phyloP scores from a whole-genome alignment of 176 grass and related monocot genomes.

The Elaeis guineensis region DNA sequence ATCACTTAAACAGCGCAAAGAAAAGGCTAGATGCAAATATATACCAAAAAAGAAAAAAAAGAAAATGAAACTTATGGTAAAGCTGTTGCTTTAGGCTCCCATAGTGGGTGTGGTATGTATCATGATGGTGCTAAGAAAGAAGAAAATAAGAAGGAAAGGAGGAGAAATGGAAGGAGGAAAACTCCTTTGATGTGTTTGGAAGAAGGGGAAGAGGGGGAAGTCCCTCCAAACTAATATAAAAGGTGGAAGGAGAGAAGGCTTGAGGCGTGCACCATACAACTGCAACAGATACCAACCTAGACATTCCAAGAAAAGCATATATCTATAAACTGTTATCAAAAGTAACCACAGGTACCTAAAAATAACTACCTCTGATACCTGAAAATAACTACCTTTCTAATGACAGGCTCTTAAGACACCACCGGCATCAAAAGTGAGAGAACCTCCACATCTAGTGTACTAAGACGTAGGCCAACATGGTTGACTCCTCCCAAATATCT shows the following conservation, averaged over 20 bases:
- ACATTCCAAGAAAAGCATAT: conserved; percentile 1
- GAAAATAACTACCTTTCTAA: not conserved
- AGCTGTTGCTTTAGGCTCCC: too few relatives aligned
- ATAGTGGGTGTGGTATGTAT: too few relatives aligned
- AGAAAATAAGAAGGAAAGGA: not conserved
- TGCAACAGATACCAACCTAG: not conserved
- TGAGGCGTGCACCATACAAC: not conserved
- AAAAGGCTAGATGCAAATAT: too few relatives aligned
- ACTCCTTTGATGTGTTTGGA: too few relatives aligned
- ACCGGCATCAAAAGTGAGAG: too few relatives aligned
- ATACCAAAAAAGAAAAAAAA: too few relatives aligned
- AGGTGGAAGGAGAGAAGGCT: not conserved
- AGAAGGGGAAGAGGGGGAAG: not conserved
- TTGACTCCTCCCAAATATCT: too few relatives aligned
- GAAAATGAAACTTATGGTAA: too few relatives aligned
- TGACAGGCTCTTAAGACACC: not conserved
- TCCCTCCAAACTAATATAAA: not conserved
- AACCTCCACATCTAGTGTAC: too few relatives aligned
- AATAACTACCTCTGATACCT: not conserved
- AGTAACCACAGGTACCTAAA: not conserved
- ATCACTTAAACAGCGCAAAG: too few relatives aligned
- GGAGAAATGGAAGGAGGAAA: not conserved
- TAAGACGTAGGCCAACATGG: too few relatives aligned
- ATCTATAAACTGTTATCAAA: not conserved
- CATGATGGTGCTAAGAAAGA: not conserved